phyloP scores from a whole-genome alignment of 495 filamentous ascomycete genomes.

The Aspergillus cristatus region DNA sequence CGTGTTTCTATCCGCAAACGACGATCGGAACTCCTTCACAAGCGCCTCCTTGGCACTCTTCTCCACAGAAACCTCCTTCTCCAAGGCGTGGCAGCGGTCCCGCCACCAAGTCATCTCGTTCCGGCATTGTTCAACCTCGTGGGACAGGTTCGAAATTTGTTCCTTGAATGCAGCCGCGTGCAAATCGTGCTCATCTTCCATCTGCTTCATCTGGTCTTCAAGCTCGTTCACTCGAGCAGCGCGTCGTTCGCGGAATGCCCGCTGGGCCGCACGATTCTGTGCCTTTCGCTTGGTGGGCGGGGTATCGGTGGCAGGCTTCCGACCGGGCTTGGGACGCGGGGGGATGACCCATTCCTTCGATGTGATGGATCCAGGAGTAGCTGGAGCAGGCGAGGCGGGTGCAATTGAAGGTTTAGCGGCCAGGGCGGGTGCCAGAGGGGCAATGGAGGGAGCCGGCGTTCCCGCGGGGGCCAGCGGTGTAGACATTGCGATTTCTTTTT shows the following conservation, averaged over 20 bases:
- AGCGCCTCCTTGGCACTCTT: conserved; percentile 32
- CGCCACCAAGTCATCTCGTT: conserved; percentile 40
- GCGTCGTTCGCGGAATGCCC: conserved; percentile 80
- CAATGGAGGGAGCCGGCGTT: conserved; percentile 17
- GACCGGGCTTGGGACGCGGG: conserved; percentile 82
- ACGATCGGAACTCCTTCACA: conserved; percentile 32
- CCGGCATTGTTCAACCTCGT: conserved; percentile 43
- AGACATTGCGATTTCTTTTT: conserved; percentile 16
- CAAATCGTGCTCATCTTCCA: conserved; percentile 42
- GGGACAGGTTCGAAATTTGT: conserved; percentile 39
- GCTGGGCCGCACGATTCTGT: conserved; percentile 87
- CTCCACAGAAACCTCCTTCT: conserved; percentile 38
- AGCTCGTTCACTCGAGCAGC: conserved; percentile 78
- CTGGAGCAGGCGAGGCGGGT: conserved; percentile 30
- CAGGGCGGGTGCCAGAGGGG: conserved; percentile 25
- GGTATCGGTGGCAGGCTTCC: conserved; percentile 85
- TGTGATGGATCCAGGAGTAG: conserved; percentile 40
- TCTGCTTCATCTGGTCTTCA: conserved; percentile 70
- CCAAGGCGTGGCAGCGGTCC: conserved; percentile 39
- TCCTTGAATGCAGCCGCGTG: conserved; percentile 34
- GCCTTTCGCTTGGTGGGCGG: conserved; percentile 88
- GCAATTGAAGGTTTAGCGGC: conserved; percentile 28
- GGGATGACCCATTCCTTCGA: conserved; percentile 84
- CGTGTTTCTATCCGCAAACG: conserved; percentile 17
- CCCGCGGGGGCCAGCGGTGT: conserved; percentile 8